Percentiles rank a stretch among this genome's conserved stretches.
Evolutionary conservation across 306 rosid species (phyloP).

Genomic region (Luffa aegyptiaca): DNA sequence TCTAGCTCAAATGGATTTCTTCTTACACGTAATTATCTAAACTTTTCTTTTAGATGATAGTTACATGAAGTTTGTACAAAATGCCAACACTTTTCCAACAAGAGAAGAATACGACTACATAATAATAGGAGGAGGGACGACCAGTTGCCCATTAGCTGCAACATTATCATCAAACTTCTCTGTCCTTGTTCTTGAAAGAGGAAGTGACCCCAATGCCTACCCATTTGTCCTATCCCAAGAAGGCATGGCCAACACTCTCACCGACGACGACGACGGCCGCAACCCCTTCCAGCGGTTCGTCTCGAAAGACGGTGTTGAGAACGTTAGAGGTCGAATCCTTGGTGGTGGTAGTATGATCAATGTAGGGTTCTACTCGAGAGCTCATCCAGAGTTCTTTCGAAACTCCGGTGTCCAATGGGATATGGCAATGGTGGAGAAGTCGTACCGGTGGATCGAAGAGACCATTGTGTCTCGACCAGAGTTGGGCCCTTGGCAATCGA

Average conservation of each 20-base stretch:
- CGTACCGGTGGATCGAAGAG: constrained; percentile 21
- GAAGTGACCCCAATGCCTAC: constrained; percentile 7
- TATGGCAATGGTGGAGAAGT: constrained; percentile 1
- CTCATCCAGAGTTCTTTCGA: background rate
- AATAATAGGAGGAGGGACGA: constrained; percentile 26
- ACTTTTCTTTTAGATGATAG: constrained; percentile 2
- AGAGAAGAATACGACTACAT: constrained; percentile 16
- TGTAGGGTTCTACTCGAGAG: constrained; percentile 13
- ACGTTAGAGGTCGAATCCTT: constrained; percentile 15
- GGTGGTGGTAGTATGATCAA: constrained; percentile 25
- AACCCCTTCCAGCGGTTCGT: background rate
- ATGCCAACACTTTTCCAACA: constrained; percentile 4
- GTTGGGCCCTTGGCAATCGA: background rate
- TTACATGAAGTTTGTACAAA: constrained; percentile 10
- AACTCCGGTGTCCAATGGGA: constrained; percentile 14
- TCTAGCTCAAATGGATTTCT: too few species aligned
- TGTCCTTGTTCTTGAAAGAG: constrained; percentile 24
- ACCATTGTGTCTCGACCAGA: background rate
- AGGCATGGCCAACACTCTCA: background rate
- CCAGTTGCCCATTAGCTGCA: constrained; percentile 25
- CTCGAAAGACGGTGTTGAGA: constrained; percentile 7
- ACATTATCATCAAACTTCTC: constrained; percentile 20
- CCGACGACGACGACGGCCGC: constrained; percentile 2
- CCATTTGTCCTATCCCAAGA: background rate
- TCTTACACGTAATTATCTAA: background rate